Evolutionary conservation across 768 basidiomycete species (phyloP), one percentile per base, ranked within the genome.

Genomic region (Tremella mesenterica): DNA sequence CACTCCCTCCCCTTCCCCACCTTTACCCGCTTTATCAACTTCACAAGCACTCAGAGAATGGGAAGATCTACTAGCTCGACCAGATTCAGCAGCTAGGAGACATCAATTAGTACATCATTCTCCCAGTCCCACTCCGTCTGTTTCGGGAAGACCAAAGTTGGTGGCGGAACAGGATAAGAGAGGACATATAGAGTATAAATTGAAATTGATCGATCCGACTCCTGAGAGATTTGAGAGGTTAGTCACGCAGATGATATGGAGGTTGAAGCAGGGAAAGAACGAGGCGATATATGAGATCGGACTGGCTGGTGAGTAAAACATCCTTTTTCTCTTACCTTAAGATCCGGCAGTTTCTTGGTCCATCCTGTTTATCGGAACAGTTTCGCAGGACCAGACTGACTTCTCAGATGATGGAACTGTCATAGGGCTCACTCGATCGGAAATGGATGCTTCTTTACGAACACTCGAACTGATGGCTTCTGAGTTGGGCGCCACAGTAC

Each of bases 161-260:
- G 60, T 54, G 16, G 64, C 71, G 3, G 71, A 73, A 36, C 50
- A 66, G 38, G 71, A 73, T 50, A 67, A 67, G 44, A 58, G 85
- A 74, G 90, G 90, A 8, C 91, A 90, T 65, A 83, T 95, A 54
- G 90, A 95, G 73, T 95, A 95, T 77, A 95, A 95, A 74, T 80
- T 93, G 29, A 88, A 90, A 70, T 83, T 93, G 20, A 80, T 90
- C 34, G 78, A 82, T 45, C 88, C 90, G 0, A 63, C 65, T 79
- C 85, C 69, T 0, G 71, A 76, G 41, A 66, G 76, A 16, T 75
- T 77, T 58, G 75, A 75, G 46, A 55, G 73, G 30, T 84, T 97
- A 20, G 86, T 90, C 51, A 96, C 92, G 0, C 92, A 96, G 74
- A 81, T 95, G 73, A 91, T 93, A 67, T 96, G 93, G 91, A 81